Conservation (phyloP, 257 asterid species). For the Solanum etuberosum region DNA sequence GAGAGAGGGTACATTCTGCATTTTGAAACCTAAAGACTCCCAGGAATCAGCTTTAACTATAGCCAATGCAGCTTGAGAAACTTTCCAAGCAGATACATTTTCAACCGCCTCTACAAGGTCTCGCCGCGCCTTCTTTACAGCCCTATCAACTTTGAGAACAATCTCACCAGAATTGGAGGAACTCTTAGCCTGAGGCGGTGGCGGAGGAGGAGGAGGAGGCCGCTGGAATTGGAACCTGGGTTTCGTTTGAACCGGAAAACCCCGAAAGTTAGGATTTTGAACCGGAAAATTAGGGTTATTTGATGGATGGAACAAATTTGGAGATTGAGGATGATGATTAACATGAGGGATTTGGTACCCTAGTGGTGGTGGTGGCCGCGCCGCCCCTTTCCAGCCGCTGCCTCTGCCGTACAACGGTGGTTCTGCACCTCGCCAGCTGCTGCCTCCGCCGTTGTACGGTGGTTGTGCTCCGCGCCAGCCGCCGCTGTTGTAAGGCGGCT, state of each 20-base stretch:
- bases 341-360: slow-evolving; percentile 27
- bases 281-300: slow-evolving; percentile 10
- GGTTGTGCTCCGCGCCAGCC: slow-evolving; percentile 13
- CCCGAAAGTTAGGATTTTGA: slow-evolving; percentile 16
- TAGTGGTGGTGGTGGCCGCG: slow-evolving; percentile 9
- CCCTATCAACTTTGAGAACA: slow-evolving; percentile 44
- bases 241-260: background rate
- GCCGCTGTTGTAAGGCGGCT: slow-evolving; percentile 9
- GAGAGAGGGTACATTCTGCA: slow-evolving; percentile 80
- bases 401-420: slow-evolving; percentile 8
- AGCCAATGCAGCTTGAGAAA: slow-evolving; percentile 56
- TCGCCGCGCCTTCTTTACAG: slow-evolving; percentile 36
- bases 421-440: slow-evolving; percentile 19
- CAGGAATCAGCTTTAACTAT: slow-evolving; percentile 51
- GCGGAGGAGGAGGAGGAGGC: background rate
- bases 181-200: background rate
- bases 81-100: slow-evolving; percentile 67
- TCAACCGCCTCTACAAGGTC: slow-evolving; percentile 34
- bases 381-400: slow-evolving; percentile 20
- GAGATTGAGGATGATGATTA: slow-evolving; percentile 1
- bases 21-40: slow-evolving; percentile 66
- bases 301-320: slow-evolving; percentile 7
- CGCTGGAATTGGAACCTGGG: slow-evolving; percentile 1
- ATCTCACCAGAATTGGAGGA: slow-evolving; percentile 7
- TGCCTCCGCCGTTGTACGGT: slow-evolving; percentile 15